Evolutionary conservation across 2,329 filamentous ascomycete species (phyloP).

Genomic region (Purpureocillium lavendulum): DNA sequence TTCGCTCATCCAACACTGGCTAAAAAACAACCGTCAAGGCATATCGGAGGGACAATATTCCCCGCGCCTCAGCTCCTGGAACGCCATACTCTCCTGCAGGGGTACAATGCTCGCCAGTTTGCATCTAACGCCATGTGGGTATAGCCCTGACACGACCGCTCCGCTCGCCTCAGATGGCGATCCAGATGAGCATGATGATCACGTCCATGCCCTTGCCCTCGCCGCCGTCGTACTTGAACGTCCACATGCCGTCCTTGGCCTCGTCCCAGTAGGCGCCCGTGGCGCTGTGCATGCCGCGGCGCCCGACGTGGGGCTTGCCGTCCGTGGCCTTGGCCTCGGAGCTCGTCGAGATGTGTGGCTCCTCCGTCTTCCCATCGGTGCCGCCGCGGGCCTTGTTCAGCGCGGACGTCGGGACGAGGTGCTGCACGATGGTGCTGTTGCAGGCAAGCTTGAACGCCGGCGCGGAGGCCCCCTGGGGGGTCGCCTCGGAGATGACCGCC

Average conservation of each 20-base stretch:
- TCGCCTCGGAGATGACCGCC: constrained; percentile 67
- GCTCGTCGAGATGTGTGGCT: constrained; percentile 48
- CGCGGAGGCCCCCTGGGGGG: constrained; percentile 44
- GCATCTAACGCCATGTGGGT: background rate
- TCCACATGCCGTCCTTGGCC: constrained; percentile 86
- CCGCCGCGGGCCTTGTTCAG: constrained; percentile 51
- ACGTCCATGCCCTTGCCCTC: constrained; percentile 61
- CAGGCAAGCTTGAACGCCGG: constrained; percentile 87
- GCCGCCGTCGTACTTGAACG: constrained; percentile 71
- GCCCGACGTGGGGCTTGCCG: constrained; percentile 65
- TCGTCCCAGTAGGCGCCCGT: constrained; percentile 86
- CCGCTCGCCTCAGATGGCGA: constrained; percentile 48
- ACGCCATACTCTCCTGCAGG: constrained; percentile 3
- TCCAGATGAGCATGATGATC: constrained; percentile 70
- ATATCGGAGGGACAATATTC: background rate
- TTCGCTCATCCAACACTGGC: constrained; percentile 3
- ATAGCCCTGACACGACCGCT: background rate
- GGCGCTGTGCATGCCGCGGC: constrained; percentile 84
- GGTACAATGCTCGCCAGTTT: background rate
- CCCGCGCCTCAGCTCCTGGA: constrained; percentile 3
- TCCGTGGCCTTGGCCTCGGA: constrained; percentile 48
- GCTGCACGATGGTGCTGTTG: constrained; percentile 97
- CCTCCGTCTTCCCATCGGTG: constrained; percentile 36
- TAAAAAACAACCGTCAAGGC: background rate
- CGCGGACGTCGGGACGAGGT: constrained; percentile 62